Percentiles rank a stretch among this genome's conserved stretches.
These are phyloP conservation scores for Penicillium frequentans DNA, from an alignment of 2,329 filamentous ascomycete species.

Conservation along the genomic window DNA sequence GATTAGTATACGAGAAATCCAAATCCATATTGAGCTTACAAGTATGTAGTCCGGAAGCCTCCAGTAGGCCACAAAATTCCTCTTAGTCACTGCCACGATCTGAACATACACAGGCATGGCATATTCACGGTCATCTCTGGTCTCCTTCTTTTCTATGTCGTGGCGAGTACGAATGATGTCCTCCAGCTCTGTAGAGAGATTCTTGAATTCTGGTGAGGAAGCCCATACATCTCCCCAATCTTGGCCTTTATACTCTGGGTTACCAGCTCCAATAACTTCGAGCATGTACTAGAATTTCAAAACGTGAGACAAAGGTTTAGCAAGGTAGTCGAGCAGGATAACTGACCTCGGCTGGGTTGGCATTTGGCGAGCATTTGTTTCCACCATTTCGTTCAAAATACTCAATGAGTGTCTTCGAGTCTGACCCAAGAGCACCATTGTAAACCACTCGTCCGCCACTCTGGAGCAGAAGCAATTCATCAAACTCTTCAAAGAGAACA, in stretches of 20 bases:
- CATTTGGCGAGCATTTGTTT: conserved; percentile 57
- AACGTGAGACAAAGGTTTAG: not conserved
- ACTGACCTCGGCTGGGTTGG: conserved; percentile 67
- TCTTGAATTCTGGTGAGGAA: conserved; percentile 50
- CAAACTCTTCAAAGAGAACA: conserved; percentile 83
- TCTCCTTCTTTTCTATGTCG: conserved; percentile 35
- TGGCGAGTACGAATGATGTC: conserved; percentile 52
- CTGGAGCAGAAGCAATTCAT: conserved; percentile 75
- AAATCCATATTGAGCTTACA: conserved; percentile 21
- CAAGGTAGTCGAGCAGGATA: not conserved
- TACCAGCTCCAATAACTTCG: conserved; percentile 65
- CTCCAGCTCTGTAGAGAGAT: conserved; percentile 53
- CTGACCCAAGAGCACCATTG: conserved; percentile 78
- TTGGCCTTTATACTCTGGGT: conserved; percentile 59
- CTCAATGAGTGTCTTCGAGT: conserved; percentile 68
- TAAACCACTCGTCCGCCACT: conserved; percentile 79
- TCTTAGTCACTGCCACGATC: conserved; percentile 54
- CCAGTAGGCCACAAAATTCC: conserved; percentile 65
- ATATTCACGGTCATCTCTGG: conserved; percentile 59
- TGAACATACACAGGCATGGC: conserved; percentile 61
- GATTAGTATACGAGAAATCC: not conserved
- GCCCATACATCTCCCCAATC: conserved; percentile 66
- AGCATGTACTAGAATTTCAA: conserved; percentile 68
- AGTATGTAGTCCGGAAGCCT: conserved; percentile 61
- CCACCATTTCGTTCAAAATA: conserved; percentile 68